Evolutionary conservation across 1,284 basidiomycete species (phyloP), one percentile per base, ranked within the genome.

Genomic region (Trichosporon ovoides): DNA sequence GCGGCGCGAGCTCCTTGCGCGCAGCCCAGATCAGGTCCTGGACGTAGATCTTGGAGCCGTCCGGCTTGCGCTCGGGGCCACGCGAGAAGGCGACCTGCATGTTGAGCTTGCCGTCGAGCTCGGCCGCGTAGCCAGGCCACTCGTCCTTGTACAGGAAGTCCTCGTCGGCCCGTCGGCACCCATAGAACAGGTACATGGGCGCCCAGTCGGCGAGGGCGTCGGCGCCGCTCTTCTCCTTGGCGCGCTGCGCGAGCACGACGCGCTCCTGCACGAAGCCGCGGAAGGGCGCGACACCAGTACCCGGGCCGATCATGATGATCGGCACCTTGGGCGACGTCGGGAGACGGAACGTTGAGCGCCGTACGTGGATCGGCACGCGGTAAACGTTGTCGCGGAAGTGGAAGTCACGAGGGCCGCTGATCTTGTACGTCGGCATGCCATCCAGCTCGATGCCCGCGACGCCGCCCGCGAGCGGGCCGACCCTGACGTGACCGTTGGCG

Each of bases 261-360:
- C 95, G 90, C 76, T 98, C 95, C 80, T 98, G 96, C 7, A 98
- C 84, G 75, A 98, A 98, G 1, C 93, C 93, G 62, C 95, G 89
- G 90, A 98, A 98, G 11, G 95, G 95, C 37, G 95, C 95, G 56
- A 98, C 92, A 80, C 93, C 92, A 61, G 94, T 98, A 56, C 95
- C 95, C 58, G 95, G 95, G 54, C 95, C 95, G 74, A 98, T 85
- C 95, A 98, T 98, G 77, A 98, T 93, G 57, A 98, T 87, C 2
- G 95, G 95, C 61, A 91, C 94, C 83, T 96, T 96, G 54, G 95
- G 95, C 75, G 91, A 92, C 12, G 95, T 97, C 4, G 95, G 95
- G 57, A 98, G 80, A 55, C 95, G 83, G 86, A 98, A 98, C 12
- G 93, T 98, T 20, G 91, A 94, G 52, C 95, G 84, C 58, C 95